Evolutionary conservation across 2,329 filamentous ascomycete genomes (phyloP), one percentile per base, ranked within the genome.

Genomic region (Pseudogymnoascus sp.): DNA sequence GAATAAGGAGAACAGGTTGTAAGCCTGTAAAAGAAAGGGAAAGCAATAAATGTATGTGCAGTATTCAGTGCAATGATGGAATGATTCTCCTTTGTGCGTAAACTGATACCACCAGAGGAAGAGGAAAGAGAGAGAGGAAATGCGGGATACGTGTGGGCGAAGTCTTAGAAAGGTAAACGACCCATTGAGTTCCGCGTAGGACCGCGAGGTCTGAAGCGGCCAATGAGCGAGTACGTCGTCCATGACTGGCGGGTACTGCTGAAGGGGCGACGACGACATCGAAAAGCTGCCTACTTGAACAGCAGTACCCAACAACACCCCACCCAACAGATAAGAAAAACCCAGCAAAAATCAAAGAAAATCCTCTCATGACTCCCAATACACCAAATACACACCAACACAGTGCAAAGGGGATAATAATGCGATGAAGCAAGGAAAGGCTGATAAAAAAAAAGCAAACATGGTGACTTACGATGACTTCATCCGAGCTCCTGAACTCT

Each of bases 391-490:
- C 10, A 26, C 11, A 62, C 36, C 13, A 61, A 47, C 47, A 63
- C 53, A 60, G 62, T 35, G 26, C 31, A 40, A 61, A 61, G 28
- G 31, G 60, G 61, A 60, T 33, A 60, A 63, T 60, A 63, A 64
- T 28, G 23, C 44, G 23, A 50, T 44, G 64, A 65, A 64, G 65
- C 64, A 65, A 64, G 42, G 62, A 65, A 38, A 11, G 60, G 36
- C 60, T 63, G 57, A 38, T 63, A 53, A 60, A 60, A 67, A 60
- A 67, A 47, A 62, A 50, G 61, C 38, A 44, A 63, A 61, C 57
- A 33, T 67, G 66, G 69, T 68, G 66, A 86, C 85, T 82, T 78
- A 87, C 87, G 87, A 89, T 74, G 81, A 83, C 76, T 89, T 89
- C 71, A 88, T 81, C 68, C 87, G 85, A 67, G 73, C 66, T 63